Conservation (phyloP, 257 asterid species). For the Solanum raphanifolium region DNA sequence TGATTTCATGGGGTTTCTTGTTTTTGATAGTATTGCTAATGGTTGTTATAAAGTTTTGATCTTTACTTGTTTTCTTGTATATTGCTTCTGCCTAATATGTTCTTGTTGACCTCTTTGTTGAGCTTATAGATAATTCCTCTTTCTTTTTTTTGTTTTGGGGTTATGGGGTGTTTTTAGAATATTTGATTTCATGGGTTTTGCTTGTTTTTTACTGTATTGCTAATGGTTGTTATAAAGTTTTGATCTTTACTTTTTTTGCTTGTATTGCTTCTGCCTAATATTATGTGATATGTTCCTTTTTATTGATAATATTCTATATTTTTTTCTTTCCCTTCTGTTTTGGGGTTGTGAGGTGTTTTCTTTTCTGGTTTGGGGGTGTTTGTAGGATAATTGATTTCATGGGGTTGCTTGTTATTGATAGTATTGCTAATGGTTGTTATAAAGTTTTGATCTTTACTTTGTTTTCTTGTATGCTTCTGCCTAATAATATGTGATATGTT, state of each 20-base stretch:
- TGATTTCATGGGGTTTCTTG: constrained; percentile 2
- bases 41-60: background rate
- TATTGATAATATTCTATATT: background rate
- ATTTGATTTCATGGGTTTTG: constrained; percentile 3
- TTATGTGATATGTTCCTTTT: background rate
- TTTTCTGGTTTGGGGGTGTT: background rate
- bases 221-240: background rate
- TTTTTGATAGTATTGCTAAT: constrained; percentile 3
- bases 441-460: background rate
- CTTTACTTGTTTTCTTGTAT: background rate
- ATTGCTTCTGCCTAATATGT: constrained; percentile 1
- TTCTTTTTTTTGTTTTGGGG: background rate
- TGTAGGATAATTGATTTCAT: background rate
- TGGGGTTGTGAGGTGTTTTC: background rate
- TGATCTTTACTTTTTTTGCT: background rate
- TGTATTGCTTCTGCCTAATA: background rate
- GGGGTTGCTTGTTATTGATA: constrained; percentile 9
- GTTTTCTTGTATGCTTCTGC: background rate
- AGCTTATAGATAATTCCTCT: constrained; percentile 41
- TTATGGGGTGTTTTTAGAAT: background rate
- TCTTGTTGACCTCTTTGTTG: constrained; percentile 71
- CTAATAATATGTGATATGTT: constrained; percentile 59
- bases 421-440: background rate
- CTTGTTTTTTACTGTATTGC: constrained; percentile 1
- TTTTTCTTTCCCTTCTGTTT: background rate